Base-by-base conservation (phyloP, 2,329 filamentous ascomycete species). In the Leptosphaerulina australis region DNA sequence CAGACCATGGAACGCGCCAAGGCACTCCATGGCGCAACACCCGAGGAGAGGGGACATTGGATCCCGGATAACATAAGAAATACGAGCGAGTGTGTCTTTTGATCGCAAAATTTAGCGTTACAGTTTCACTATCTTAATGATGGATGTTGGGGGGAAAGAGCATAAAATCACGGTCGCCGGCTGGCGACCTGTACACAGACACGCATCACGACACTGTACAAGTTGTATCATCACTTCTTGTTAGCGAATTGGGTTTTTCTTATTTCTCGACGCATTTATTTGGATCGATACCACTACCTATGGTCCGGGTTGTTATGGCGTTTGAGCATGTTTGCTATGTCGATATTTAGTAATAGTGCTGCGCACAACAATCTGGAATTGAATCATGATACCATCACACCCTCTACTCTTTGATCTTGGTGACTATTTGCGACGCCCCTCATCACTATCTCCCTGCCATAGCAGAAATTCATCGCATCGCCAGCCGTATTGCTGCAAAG, bases 1-100 rank as follows among this genome's bases (percentile, higher is more conserved):
- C 88, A 94, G 77, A 97, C 92, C 2, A 74, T 97, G 69, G 88
- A 88, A 72, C 84, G 93, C 24, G 91, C 92, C n/a, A 85, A 95
- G 60, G 93, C 88, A 21, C 87, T 97, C 67, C 86, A 87, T 61
- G 81, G 81, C 54, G 88, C 91, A 4, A 93, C 88, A 0, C 85
- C 88, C 0, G 90, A 93, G 62, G 92, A 97, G 79, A 92, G 91
- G 73, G 93, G 92, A 1, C 82, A 86, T 6, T 96, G 90, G 90
- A 74, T 91, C 48, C 85, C 85, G 0, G 87, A 91, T 56, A 88
- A 90, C 67, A 83, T 86, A 28, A 40, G 41, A 25, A 22, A 28
- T n/a, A 33, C 46, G 26, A 37, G 37, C 29, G 44, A 46, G 21
- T 51, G 41, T 20, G 48, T 45, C 20, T 51, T 26, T 29, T 51